Percentiles rank a stretch among this genome's conserved stretches.
phyloP scores from a whole-genome alignment of 805 yeast genomes.

The Soucietia sequanensis region DNA sequence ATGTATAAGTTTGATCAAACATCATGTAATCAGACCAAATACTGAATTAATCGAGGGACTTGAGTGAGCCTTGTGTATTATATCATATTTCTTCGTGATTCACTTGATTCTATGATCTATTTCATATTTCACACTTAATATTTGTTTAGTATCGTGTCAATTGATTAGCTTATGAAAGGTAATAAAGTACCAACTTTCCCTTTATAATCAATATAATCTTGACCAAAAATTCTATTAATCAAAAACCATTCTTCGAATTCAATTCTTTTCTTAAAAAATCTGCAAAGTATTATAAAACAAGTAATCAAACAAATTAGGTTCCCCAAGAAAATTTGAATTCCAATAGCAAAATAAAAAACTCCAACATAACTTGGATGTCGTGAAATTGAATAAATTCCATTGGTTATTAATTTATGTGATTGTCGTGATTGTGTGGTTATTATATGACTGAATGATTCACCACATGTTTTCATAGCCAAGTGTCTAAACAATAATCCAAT shows the following conservation, averaged over 20 bases:
- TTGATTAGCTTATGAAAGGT: constrained; percentile 22
- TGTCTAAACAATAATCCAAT: constrained; percentile 26
- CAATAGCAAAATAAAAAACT: constrained; percentile 31
- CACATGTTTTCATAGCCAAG: constrained; percentile 32
- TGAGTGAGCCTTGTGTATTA: too few relatives aligned
- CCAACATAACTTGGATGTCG: constrained; percentile 43
- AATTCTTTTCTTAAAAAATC: constrained; percentile 30
- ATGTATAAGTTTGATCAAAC: too few relatives aligned
- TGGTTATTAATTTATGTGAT: constrained; percentile 22
- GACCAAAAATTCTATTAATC: constrained; percentile 23
- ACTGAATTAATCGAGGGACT: too few relatives aligned
- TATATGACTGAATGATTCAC: constrained; percentile 34
- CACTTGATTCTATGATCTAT: too few relatives aligned
- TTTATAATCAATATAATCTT: constrained; percentile 24
- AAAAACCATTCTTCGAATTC: constrained; percentile 35
- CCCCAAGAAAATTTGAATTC: constrained; percentile 26
- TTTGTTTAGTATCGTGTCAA: neutral
- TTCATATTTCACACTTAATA: neutral
- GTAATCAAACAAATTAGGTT: constrained; percentile 18
- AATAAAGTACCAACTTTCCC: constrained; percentile 22
- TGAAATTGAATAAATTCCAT: constrained; percentile 27
- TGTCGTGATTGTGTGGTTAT: constrained; percentile 16
- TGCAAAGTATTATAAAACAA: constrained; percentile 15
- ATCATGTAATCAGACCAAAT: too few relatives aligned
- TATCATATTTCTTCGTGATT: too few relatives aligned